A percentile compares a stretch with the other conserved stretches of the same genome.
Evolutionary conservation across 306 rosid genomes (phyloP).

Genomic region (Coriaria nepalensis): DNA sequence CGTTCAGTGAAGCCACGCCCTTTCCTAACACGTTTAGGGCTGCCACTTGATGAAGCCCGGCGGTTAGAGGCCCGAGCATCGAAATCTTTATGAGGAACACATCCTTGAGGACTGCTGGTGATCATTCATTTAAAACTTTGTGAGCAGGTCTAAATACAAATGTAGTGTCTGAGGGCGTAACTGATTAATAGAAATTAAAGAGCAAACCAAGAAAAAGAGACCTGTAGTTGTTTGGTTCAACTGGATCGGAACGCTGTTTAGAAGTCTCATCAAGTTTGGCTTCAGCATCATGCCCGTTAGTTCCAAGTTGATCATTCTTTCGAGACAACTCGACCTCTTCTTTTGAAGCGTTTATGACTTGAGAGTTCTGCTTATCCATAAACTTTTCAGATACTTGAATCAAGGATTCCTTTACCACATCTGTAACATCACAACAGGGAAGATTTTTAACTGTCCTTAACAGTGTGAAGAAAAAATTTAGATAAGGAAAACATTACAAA

Average conservation of each 20-base stretch:
- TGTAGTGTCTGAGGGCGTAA: background rate
- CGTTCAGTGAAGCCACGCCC: slow-evolving; percentile 98
- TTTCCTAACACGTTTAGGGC: slow-evolving; percentile 73
- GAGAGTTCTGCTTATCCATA: slow-evolving; percentile 25
- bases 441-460: slow-evolving; percentile 15
- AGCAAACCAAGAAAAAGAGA: slow-evolving; percentile 16
- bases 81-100: slow-evolving; percentile 31
- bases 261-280: slow-evolving; percentile 29
- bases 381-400: slow-evolving; percentile 14
- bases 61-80: slow-evolving; percentile 39
- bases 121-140: slow-evolving; percentile 15
- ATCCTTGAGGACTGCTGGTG: slow-evolving; percentile 22
- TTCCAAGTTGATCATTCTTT: slow-evolving; percentile 34
- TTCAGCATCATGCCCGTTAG: slow-evolving; percentile 40
- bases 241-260: slow-evolving; percentile 32
- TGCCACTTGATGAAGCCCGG: slow-evolving; percentile 41
- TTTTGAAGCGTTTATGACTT: slow-evolving; percentile 32
- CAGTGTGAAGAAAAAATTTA: slow-evolving; percentile 5
- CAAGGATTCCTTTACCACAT: slow-evolving; percentile 27
- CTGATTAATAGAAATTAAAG: background rate
- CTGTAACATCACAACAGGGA: slow-evolving; percentile 33
- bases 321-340: slow-evolving; percentile 86
- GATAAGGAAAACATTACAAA: background rate
- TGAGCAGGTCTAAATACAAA: background rate
- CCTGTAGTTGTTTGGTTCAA: slow-evolving; percentile 59